Evolutionary conservation across 257 asterid species (phyloP), one percentile per base, ranked within the genome.

Genomic region (Solanum lignicaule): DNA sequence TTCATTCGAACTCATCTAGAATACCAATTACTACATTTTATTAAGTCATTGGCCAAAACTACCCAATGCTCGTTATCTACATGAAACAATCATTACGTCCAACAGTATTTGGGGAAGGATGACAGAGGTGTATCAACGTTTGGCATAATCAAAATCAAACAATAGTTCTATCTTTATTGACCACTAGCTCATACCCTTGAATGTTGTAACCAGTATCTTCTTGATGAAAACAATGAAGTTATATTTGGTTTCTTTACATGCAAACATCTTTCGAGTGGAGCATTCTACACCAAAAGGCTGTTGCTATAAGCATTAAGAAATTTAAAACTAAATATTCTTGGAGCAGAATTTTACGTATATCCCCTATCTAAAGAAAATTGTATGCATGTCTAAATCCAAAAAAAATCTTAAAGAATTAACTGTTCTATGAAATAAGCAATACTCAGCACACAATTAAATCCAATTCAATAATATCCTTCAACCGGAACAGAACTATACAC

Each of bases 401-500:
- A 27, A 12, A 46, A 46, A 43, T 16, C 85, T 27, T 46, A 46
- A 46, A 29, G 65, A 27, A 43, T 35, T 4, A 27, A 27, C 9
- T 79, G 25, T 27, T 79, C 85, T 79, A 79, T 16, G 25, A 78
- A 78, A 43, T 27, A 81, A 81, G 85, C 20, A 43, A 46, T 18
- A 81, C 85, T 81, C 38, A 81, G 68, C 68, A 43, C 41, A 81
- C 68, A 43, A 18, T 79, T 9, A 27, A 29, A 16, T 81, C 41
- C 68, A 81, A 46, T 46, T 46, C 39, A 46, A 46, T 7, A 81
- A 81, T 46, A 31, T 81, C 65, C 33, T 81, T 60, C 38, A 25
- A 48, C 78, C 2, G 88, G 78, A 75, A 75, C 68, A 87, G 68
- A 89, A 62, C 62, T 48, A 73, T 84, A 88, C 88, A 97, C 99